These are phyloP conservation scores for Ascochyta fabae DNA, from an alignment of 2,329 filamentous ascomycete species.

Conservation along the genomic window DNA sequence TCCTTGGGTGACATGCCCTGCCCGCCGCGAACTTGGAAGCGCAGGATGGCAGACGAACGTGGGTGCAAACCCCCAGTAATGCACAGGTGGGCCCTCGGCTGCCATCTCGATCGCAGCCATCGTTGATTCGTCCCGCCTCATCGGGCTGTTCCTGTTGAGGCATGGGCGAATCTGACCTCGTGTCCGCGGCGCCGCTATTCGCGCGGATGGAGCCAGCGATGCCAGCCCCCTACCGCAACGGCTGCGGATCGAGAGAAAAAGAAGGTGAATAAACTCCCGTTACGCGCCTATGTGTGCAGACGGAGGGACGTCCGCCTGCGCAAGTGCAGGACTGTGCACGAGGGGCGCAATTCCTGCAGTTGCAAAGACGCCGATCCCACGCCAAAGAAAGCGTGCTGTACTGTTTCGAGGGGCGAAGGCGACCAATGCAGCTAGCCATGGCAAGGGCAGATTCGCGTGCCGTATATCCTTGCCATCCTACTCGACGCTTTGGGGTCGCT, in stretches of 20 bases:
- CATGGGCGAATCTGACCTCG: constrained; percentile 29
- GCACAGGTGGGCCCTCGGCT: constrained; percentile 26
- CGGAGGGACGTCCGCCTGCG: constrained; percentile 18
- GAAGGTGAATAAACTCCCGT: constrained; percentile 4
- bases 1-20: constrained; percentile 5
- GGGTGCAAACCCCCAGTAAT: constrained; percentile 23
- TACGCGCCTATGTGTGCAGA: constrained; percentile 5
- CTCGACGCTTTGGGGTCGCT: constrained; percentile 19
- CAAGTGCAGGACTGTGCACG: constrained; percentile 8
- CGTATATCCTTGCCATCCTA: constrained; percentile 29
- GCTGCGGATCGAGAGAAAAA: constrained; percentile 29
- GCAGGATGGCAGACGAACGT: constrained; percentile 23
- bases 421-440: constrained; percentile 29
- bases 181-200: constrained; percentile 29
- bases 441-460: constrained; percentile 30
- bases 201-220: constrained; percentile 32
- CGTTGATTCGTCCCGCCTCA: constrained; percentile 29
- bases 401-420: constrained; percentile 17
- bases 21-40: too few relatives aligned
- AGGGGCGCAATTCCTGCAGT: constrained; percentile 10
- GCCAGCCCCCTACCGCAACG: constrained; percentile 29
- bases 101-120: constrained; percentile 35
- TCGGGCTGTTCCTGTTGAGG: constrained; percentile 25
- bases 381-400: constrained; percentile 18
- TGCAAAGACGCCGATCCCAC: constrained; percentile 12